These are phyloP conservation scores for Leccinum truebloodii DNA, from an alignment of 768 basidiomycete genomes.

Conservation along the genomic window DNA sequence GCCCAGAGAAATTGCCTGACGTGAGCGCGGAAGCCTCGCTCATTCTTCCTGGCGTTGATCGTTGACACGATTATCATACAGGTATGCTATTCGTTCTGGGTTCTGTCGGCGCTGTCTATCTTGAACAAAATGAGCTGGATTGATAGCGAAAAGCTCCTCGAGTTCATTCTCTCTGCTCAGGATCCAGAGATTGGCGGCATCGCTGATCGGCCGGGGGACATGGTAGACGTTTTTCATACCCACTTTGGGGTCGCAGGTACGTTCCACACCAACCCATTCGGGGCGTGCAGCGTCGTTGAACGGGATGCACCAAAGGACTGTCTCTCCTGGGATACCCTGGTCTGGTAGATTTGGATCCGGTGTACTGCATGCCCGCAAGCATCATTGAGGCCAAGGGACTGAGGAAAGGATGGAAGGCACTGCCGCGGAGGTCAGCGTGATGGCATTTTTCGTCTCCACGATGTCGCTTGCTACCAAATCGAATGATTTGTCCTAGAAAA, in stretches of 20 bases:
- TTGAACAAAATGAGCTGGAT: conserved; percentile 86
- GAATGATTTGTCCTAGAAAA: conserved; percentile 3
- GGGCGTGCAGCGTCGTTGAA: neutral
- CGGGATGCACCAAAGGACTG: conserved; percentile 49
- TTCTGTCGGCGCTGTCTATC: conserved; percentile 85
- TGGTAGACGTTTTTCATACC: conserved; percentile 98
- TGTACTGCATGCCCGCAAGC: conserved; percentile 91
- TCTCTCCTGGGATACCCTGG: conserved; percentile 87
- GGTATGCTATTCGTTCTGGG: conserved; percentile 97
- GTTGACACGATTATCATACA: neutral
- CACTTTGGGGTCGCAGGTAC: conserved; percentile 86
- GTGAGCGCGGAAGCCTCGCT: conserved; percentile 47
- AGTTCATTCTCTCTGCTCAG: conserved; percentile 89
- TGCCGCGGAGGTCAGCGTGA: conserved; percentile 29
- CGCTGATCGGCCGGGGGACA: conserved; percentile 89
- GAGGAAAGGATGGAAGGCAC: conserved; percentile 46
- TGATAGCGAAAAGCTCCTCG: conserved; percentile 69
- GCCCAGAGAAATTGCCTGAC: conserved; percentile 98
- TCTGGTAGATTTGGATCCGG: conserved; percentile 84
- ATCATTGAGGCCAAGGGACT: conserved; percentile 73
- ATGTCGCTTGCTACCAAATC: conserved; percentile 7
- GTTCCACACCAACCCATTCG: neutral
- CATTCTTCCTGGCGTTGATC: neutral
- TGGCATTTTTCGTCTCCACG: conserved; percentile 6
- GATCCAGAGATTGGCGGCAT: conserved; percentile 92